These are phyloP conservation scores for Histomonas meleagridis DNA, from an alignment of 208 protist genomes.

Conservation along the genomic window DNA sequence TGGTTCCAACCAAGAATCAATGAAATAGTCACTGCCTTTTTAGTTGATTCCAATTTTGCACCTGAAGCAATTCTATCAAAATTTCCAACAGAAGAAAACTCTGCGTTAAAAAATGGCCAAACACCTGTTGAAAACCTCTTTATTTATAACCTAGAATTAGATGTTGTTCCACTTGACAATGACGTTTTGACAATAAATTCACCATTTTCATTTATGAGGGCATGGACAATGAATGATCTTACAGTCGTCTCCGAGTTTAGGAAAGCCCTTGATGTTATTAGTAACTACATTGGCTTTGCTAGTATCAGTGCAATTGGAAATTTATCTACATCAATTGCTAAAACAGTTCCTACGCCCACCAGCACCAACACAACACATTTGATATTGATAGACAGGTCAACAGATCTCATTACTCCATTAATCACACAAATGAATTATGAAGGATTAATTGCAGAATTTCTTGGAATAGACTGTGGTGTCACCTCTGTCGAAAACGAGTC, in stretches of 20 bases:
- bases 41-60: not conserved
- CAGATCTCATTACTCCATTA: not conserved
- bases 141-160: not conserved
- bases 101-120: not conserved
- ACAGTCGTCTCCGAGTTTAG: not conserved
- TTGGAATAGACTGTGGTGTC: not conserved
- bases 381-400: not conserved
- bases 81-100: not conserved
- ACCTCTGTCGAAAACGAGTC: not conserved
- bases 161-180: not conserved
- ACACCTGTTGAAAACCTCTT: not conserved
- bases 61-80: not conserved
- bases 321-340: not conserved
- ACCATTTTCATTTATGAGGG: not conserved
- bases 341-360: not conserved
- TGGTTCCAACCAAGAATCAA: slow-evolving; percentile 10
- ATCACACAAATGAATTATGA: slow-evolving; percentile 37
- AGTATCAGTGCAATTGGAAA: slow-evolving; percentile 6
- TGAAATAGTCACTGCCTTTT: not conserved
- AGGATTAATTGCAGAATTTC: slow-evolving; percentile 5
- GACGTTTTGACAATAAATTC: not conserved
- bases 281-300: not conserved
- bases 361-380: not conserved
- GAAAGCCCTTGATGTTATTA: not conserved
- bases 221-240: not conserved